phyloP scores from a whole-genome alignment of 2,329 filamentous ascomycete species.

The Lachnellula arida region DNA sequence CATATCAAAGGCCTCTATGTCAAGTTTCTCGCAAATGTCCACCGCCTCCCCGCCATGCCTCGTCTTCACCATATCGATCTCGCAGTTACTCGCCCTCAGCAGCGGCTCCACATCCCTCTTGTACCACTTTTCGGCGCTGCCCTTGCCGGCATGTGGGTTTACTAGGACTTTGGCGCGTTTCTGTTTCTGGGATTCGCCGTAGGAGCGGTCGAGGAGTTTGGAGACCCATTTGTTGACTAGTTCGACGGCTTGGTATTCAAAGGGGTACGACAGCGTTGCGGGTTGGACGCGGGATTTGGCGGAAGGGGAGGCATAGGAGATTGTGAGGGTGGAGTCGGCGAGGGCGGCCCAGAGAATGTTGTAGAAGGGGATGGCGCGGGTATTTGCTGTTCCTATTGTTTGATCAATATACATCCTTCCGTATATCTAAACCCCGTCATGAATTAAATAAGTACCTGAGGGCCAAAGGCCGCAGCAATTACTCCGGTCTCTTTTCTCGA shows the following conservation, averaged over 20 bases:
- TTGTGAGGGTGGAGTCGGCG: conserved; percentile 53
- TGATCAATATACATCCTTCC: no score
- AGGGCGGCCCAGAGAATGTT: conserved; percentile 80
- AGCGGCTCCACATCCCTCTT: conserved; percentile 72
- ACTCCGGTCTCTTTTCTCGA: conserved; percentile 42
- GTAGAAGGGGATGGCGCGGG: conserved; percentile 65
- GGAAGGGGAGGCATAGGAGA: conserved; percentile 65
- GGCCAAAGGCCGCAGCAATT: conserved; percentile 54
- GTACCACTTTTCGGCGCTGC: conserved; percentile 69
- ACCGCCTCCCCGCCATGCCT: conserved; percentile 70
- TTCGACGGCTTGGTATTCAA: conserved; percentile 36
- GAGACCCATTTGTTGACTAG: conserved; percentile 50
- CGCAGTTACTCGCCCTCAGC: conserved; percentile 74
- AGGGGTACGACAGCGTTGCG: conserved; percentile 55
- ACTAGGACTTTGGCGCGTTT: conserved; percentile 85
- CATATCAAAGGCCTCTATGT: conserved; percentile 77
- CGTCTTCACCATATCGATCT: conserved; percentile 69
- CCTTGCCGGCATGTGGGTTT: conserved; percentile 87
- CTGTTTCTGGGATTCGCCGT: conserved; percentile 60
- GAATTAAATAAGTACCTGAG: conserved; percentile 36
- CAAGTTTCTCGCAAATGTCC: conserved; percentile 68
- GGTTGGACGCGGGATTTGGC: conserved; percentile 58
- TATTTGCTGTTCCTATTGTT: conserved; percentile 27
- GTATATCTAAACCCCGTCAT: background rate
- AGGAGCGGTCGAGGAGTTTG: conserved; percentile 63